These are phyloP conservation scores for Entomophthora muscae DNA, from an alignment of 371 early-diverging fungal species.

Conservation along the genomic window DNA sequence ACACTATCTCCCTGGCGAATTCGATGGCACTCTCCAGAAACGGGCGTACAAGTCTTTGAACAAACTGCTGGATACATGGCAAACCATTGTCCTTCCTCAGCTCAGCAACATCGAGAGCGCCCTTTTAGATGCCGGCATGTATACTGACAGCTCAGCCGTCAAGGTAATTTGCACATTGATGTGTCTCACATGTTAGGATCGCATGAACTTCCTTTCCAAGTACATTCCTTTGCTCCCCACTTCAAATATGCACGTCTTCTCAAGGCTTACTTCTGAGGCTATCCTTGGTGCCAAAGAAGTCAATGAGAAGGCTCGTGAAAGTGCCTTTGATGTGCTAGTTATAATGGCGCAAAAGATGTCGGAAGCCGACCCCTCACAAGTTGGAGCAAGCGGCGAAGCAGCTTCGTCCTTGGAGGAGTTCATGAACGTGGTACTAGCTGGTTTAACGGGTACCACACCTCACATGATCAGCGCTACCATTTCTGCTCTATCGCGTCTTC, in stretches of 20 bases:
- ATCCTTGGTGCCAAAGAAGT: slow-evolving; percentile 85
- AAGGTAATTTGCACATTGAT: not conserved
- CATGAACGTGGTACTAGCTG: slow-evolving; percentile 82
- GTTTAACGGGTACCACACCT: slow-evolving; percentile 78
- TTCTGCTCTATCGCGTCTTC: slow-evolving; percentile 54
- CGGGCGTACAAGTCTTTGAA: slow-evolving; percentile 79
- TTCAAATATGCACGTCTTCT: slow-evolving; percentile 60
- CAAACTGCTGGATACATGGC: too few species aligned
- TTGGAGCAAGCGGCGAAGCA: slow-evolving; percentile 17
- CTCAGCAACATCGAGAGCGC: slow-evolving; percentile 27
- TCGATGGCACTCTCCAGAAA: slow-evolving; percentile 71
- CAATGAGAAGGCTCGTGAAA: slow-evolving; percentile 68
- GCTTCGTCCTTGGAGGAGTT: slow-evolving; percentile 35
- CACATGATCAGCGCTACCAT: slow-evolving; percentile 89
- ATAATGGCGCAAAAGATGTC: slow-evolving; percentile 78
- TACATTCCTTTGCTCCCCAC: slow-evolving; percentile 30
- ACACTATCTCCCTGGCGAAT: slow-evolving; percentile 33
- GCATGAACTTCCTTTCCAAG: slow-evolving; percentile 36
- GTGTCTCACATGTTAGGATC: slow-evolving; percentile 18
- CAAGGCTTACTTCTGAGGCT: slow-evolving; percentile 70
- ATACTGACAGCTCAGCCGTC: not conserved
- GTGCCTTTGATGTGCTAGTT: slow-evolving; percentile 71
- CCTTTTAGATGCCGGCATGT: slow-evolving; percentile 8
- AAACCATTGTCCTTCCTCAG: too few species aligned
- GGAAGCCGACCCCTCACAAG: slow-evolving; percentile 39